A percentile compares a stretch with the other conserved stretches of the same genome.
phyloP scores from a whole-genome alignment of 192 early-diverging fungal species.

The Endogone sp. region DNA sequence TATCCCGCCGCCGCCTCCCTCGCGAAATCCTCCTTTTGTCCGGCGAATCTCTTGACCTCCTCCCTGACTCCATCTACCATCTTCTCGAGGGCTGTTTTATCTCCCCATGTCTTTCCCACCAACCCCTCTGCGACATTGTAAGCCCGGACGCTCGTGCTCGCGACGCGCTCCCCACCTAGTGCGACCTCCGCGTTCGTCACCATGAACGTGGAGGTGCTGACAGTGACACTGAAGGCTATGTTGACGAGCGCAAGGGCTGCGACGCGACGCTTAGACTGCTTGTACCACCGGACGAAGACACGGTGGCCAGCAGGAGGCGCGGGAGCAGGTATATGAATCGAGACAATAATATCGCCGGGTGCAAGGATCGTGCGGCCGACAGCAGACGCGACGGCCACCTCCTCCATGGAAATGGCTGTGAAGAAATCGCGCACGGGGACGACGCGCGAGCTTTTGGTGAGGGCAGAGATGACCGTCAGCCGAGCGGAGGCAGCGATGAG shows the following conservation, averaged over 20 bases:
- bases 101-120: constrained; percentile 54
- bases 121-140: constrained; percentile 33
- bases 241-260: constrained; percentile 90
- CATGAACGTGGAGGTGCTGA: constrained; percentile 37
- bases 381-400: not conserved
- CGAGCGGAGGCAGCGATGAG: not conserved
- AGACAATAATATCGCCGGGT: not conserved
- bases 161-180: constrained; percentile 78
- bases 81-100: constrained; percentile 35
- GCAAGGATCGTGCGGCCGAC: not conserved
- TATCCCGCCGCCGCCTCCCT: not conserved
- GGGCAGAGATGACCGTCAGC: not conserved
- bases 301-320: constrained; percentile 9
- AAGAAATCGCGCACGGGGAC: not conserved
- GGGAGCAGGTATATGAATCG: not conserved
- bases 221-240: constrained; percentile 56
- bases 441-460: not conserved
- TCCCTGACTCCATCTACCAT: constrained; percentile 26
- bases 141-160: constrained; percentile 49
- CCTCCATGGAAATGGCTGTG: not conserved
- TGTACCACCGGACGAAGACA: constrained; percentile 71
- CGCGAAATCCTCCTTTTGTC: not conserved
- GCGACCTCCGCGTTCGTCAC: constrained; percentile 60
- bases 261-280: constrained; percentile 85
- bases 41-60: not conserved